Conservation (phyloP, 345 rosid genomes). For the Salix exigua region DNA sequence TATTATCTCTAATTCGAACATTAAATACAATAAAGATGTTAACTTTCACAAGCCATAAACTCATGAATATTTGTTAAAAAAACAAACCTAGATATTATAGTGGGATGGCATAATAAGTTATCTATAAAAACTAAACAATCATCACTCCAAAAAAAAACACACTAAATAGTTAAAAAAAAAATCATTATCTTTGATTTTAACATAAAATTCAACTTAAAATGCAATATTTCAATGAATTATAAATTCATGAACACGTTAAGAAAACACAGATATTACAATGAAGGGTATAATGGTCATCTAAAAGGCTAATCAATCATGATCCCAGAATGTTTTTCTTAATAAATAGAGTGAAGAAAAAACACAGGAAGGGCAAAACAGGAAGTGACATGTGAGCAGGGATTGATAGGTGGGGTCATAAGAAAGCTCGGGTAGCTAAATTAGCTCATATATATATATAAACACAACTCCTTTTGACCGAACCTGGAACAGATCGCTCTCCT, state of each 20-base stretch:
- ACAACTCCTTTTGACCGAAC: not conserved
- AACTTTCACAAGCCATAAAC: no score
- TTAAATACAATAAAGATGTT: no score
- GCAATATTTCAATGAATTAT: no score
- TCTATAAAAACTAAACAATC: no score
- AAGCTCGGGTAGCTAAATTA: not conserved
- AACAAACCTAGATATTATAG: no score
- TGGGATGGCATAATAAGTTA: no score
- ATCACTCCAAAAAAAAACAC: no score
- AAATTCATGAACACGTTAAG: not conserved
- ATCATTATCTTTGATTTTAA: no score
- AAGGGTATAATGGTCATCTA: not conserved
- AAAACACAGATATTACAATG: not conserved
- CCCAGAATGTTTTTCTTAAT: not conserved
- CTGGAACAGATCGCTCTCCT: not conserved
- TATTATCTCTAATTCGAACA: no score
- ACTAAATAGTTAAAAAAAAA: no score
- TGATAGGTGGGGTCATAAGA: not conserved
- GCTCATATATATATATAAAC: not conserved
- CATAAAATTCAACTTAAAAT: no score
- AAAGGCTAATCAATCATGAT: not conserved
- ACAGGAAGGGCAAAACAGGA: not conserved
- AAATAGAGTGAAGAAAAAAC: not conserved
- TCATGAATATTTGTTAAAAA: no score
- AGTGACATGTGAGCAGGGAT: not conserved